Evolutionary conservation across 2,329 filamentous ascomycete genomes (phyloP).

Genomic region (Exophiala xenobiotica): DNA sequence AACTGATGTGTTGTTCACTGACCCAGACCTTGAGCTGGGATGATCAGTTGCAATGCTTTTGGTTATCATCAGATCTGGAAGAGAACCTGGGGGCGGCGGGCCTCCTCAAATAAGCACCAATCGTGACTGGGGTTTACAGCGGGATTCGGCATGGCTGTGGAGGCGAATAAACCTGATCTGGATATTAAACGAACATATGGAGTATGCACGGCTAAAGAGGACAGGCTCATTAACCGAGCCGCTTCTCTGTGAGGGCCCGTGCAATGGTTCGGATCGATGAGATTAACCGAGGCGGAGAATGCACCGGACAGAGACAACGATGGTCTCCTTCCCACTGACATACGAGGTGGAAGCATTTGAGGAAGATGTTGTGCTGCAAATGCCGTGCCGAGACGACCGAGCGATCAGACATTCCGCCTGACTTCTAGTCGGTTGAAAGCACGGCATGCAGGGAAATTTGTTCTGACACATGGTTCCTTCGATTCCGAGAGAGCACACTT

Average conservation of each 20-base stretch:
- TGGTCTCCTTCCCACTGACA: neutral
- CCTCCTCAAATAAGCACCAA: neutral
- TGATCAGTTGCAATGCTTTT: neutral
- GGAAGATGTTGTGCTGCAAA: too few relatives aligned
- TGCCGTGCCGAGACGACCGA: neutral
- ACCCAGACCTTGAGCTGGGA: neutral
- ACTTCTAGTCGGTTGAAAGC: neutral
- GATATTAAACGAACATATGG: neutral
- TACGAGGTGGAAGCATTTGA: too few relatives aligned
- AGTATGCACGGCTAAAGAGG: neutral
- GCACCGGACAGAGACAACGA: neutral
- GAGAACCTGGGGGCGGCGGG: neutral
- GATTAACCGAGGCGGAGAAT: neutral
- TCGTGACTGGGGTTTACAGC: neutral
- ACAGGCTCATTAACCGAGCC: neutral
- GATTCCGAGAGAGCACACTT: neutral
- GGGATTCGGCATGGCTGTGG: neutral
- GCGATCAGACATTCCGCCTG: neutral
- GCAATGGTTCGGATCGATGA: neutral
- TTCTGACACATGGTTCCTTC: neutral
- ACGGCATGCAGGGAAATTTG: neutral
- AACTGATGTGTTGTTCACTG: neutral
- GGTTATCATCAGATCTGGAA: neutral
- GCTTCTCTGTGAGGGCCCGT: neutral
- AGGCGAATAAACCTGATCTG: neutral